Percentiles rank a stretch among this genome's conserved stretches.
phyloP scores from a whole-genome alignment of 352 stramenopile species.

The Phytophthora multivora region DNA sequence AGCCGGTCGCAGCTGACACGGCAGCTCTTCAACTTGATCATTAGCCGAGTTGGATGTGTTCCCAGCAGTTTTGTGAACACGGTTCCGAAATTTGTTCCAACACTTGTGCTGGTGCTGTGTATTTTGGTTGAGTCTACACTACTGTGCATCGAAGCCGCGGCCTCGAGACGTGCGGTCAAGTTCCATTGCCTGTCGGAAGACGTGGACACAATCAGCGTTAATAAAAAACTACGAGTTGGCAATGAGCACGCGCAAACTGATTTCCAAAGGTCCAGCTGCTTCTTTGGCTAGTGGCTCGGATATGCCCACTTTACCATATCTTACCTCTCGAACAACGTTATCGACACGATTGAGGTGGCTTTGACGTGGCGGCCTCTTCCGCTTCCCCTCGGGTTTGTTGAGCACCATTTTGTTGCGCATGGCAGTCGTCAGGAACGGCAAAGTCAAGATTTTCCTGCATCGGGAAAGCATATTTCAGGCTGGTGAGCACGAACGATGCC shows the following conservation, averaged over 20 bases:
- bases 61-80: background rate
- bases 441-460: conserved; percentile 67
- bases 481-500: conserved; percentile 14
- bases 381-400: conserved; percentile 73
- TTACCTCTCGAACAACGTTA: conserved; percentile 70
- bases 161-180: conserved; percentile 64
- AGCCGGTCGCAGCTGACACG: conserved; percentile 1
- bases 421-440: conserved; percentile 71
- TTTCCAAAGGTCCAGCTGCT: conserved; percentile 17
- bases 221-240: conserved; percentile 1
- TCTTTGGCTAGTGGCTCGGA: conserved; percentile 11
- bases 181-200: conserved; percentile 54
- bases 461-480: conserved; percentile 10
- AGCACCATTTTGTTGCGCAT: conserved; percentile 70
- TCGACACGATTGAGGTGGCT: conserved; percentile 57
- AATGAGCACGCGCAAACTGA: background rate
- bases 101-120: conserved; percentile 11
- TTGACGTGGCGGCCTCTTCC: conserved; percentile 54
- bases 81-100: background rate
- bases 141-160: conserved; percentile 36
- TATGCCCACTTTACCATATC: conserved; percentile 1
- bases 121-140: conserved; percentile 18
- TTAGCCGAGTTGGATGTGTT: background rate
- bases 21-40: conserved; percentile 14
- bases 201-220: conserved; percentile 18